Evolutionary conservation across 306 rosid genomes (phyloP).

Genomic region (Rubus idaeus): DNA sequence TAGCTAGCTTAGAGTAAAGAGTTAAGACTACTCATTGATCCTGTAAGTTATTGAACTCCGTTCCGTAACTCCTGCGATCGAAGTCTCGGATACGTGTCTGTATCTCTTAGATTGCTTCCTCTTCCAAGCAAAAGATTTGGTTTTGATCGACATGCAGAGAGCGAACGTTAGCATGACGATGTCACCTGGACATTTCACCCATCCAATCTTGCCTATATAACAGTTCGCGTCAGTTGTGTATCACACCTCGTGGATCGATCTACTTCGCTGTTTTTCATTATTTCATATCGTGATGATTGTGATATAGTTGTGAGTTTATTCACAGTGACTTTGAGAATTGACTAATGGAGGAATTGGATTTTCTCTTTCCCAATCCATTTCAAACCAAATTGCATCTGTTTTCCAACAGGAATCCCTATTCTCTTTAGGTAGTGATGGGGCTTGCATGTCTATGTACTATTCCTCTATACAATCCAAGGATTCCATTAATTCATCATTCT

Average conservation of each 20-base stretch:
- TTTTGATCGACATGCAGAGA: not conserved
- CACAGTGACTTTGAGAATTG: not conserved
- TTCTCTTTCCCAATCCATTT: not conserved
- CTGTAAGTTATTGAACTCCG: not conserved
- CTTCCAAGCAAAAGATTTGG: slow-evolving; percentile 35
- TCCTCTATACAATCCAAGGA: not conserved
- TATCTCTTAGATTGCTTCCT: not conserved
- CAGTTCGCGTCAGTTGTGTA: not conserved
- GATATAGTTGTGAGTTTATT: not conserved
- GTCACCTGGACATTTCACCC: slow-evolving; percentile 20
- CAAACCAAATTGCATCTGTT: not conserved
- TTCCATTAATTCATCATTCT: not conserved
- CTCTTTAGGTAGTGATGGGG: not conserved
- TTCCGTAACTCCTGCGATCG: not conserved
- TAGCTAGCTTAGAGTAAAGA: not conserved
- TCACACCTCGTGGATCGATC: not conserved
- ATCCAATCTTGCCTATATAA: not conserved
- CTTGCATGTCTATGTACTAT: not conserved
- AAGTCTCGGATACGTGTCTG: not conserved
- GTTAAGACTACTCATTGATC: not conserved
- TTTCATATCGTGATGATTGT: not conserved
- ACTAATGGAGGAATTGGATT: not conserved
- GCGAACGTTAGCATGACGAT: slow-evolving; percentile 32
- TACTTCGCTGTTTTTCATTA: not conserved
- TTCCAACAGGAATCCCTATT: not conserved